Evolutionary conservation across 805 yeast genomes (phyloP), one percentile per base, ranked within the genome.

Genomic region (Kregervanrija fluxuum): DNA sequence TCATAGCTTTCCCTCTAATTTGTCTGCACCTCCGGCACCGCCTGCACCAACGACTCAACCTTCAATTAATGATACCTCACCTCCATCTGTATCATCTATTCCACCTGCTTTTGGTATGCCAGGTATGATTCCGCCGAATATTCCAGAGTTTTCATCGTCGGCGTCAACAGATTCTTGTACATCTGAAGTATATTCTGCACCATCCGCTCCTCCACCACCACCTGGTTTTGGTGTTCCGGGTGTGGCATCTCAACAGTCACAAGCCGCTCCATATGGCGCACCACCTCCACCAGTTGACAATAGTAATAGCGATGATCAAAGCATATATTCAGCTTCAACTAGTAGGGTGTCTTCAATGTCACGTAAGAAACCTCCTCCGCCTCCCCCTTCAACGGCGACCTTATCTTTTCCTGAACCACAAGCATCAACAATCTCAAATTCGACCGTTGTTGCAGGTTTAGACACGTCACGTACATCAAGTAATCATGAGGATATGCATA

Each of bases 251-350:
- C 8, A 32, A 30, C 31, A 22, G 4, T 35, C 14, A 5, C 45
- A 49, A 10, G 35, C 42, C 8, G 33, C 48, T 4, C 47, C 33
- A 52, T 46, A 46, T 22, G 37, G 47, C 2, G 59, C 63, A 1
- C 64, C 71, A 28, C 64, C 66, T 3, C 66, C 67, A 5, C 65
- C 65, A 22, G 28, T 22, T 22, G 28, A 22, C 8, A 6, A 22
- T 6, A 22, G 6, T 22, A 22, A 5, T 6, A 22, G 6, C 28
- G 28, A 22, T 22, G 28, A 22, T 8, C 28, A 22, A 22, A 22
- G 28, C 28, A 22, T 22, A 22, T 22, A 22, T 22, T 22, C 28
- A 22, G 8, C 28, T 22, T 22, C 28, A 22, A 22, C 28, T 22
- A 22, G 28, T 22, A 6, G 28, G 8, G 28, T 22, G 28, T 22